Evolutionary conservation across 306 rosid species (phyloP).

Genomic region (Gillenia trifoliata): DNA sequence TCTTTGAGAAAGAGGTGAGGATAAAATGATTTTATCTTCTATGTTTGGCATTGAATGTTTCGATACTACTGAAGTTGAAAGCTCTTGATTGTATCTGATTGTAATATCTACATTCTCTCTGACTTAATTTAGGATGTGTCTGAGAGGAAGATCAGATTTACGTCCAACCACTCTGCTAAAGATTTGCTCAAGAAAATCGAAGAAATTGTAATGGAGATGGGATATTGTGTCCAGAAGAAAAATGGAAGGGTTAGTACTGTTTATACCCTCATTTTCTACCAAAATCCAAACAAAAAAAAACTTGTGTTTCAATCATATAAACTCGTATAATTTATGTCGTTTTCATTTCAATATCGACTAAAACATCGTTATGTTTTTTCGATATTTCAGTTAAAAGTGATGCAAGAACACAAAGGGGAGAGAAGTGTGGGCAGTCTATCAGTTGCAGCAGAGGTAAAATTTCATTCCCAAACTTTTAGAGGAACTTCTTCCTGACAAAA

Average conservation of each 20-base stretch:
- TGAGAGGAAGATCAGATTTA: slow-evolving; percentile 89
- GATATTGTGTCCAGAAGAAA: slow-evolving; percentile 70
- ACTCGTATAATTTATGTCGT: not conserved
- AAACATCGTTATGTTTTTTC: not conserved
- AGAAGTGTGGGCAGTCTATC: slow-evolving; percentile 55
- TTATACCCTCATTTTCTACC: not conserved
- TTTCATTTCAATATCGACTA: not conserved
- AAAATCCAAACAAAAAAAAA: not conserved
- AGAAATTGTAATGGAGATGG: slow-evolving; percentile 62
- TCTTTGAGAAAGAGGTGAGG: slow-evolving; percentile 91
- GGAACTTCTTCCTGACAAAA: not conserved
- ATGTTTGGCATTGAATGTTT: not conserved
- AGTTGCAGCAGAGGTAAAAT: slow-evolving; percentile 64
- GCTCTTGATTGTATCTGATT: not conserved
- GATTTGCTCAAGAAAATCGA: slow-evolving; percentile 71
- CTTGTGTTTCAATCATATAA: not conserved
- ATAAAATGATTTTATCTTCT: not conserved
- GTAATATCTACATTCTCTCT: not conserved
- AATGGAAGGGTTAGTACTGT: slow-evolving; percentile 59
- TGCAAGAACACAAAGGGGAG: slow-evolving; percentile 45
- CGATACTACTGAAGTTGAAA: not conserved
- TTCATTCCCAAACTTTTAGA: not conserved
- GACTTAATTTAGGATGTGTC: slow-evolving; percentile 54
- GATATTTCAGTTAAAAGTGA: slow-evolving; percentile 63
- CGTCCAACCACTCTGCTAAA: slow-evolving; percentile 66